Base-by-base conservation (phyloP, 768 basidiomycete species). In the Leccinellum luteum region DNA sequence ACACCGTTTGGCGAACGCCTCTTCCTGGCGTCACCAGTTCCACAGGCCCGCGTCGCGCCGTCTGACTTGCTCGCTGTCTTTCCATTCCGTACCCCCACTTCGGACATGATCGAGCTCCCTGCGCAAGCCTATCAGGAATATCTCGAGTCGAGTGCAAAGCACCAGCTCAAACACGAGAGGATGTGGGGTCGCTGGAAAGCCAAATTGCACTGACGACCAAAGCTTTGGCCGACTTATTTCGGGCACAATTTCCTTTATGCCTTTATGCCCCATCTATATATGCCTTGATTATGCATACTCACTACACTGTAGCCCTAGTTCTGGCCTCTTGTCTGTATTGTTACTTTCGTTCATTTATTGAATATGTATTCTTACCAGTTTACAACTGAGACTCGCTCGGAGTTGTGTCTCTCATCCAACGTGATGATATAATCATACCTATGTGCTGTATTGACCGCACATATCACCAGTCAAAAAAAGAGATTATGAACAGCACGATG, bases 91-190 rank as follows among this genome's bases (percentile, higher is more conserved):
- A 70, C 69, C 2, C 61, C 66, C 13, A 68, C 72, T 19, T 69
- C 68, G 17, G 88, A 82, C 64, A 83, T 86, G 79, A 81, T 89
- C 58, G 85, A 88, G 65, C 78, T 90, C 21, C 81, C 86, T 25
- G 76, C 76, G 44, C 74, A 79, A 57, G 83, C 84, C 9, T 87
- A 82, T 65, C 76, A 73, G 34, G 79, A 87, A 62, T 90, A 81
- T 68, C 72, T 78, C 56, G 78, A 81, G 66, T 70, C 85, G 61
- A 80, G 74, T 60, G 74, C 77, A 50, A 80, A 77, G 56, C 78
- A 81, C 56, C 80, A 80, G 67, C 76, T 80, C 66, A 78, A 79
- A 52, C 78, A 84, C 54, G 86, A 89, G 69, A 79, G 73, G 47
- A 70, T 86, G 63, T 89, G 85, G 84, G 76, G 72, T 54, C 73